Evolutionary conservation across 2,329 filamentous ascomycete species (phyloP).

Genomic region (Mollisia scopiformis): DNA sequence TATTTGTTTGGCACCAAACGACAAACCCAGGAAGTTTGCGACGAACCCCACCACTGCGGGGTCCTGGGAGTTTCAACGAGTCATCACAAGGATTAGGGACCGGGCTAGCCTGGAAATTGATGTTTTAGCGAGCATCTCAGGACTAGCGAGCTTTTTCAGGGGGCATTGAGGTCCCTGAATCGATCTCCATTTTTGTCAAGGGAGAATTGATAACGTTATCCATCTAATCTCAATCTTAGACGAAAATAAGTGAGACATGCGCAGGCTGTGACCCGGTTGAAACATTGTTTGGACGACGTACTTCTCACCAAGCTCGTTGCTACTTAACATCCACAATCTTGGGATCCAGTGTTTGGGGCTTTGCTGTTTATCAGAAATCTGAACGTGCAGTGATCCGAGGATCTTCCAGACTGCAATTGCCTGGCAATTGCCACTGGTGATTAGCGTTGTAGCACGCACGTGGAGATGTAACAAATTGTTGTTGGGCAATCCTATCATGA

Average conservation of each 20-base stretch:
- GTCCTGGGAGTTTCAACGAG: background rate
- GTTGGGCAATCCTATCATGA: background rate
- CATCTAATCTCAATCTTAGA: background rate
- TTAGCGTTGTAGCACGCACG: background rate
- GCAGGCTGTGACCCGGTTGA: background rate
- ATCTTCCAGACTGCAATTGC: background rate
- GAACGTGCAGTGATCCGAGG: background rate
- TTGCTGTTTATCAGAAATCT: background rate
- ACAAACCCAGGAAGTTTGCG: conserved; percentile 1
- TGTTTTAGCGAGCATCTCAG: background rate
- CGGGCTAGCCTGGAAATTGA: too few relatives aligned
- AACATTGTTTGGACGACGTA: conserved; percentile 1
- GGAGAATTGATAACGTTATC: background rate
- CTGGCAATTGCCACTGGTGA: background rate
- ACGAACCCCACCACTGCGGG: conserved; percentile 3
- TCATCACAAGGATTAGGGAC: background rate
- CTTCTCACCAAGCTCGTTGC: background rate
- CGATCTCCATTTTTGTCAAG: too few relatives aligned
- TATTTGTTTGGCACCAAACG: conserved; percentile 4
- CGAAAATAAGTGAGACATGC: background rate
- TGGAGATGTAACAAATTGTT: background rate
- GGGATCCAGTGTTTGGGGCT: background rate
- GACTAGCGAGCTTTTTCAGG: background rate
- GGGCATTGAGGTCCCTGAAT: background rate
- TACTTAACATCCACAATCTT: background rate